Evolutionary conservation across 208 protist genomes (phyloP).

Genomic region (Lotmaria passim): DNA sequence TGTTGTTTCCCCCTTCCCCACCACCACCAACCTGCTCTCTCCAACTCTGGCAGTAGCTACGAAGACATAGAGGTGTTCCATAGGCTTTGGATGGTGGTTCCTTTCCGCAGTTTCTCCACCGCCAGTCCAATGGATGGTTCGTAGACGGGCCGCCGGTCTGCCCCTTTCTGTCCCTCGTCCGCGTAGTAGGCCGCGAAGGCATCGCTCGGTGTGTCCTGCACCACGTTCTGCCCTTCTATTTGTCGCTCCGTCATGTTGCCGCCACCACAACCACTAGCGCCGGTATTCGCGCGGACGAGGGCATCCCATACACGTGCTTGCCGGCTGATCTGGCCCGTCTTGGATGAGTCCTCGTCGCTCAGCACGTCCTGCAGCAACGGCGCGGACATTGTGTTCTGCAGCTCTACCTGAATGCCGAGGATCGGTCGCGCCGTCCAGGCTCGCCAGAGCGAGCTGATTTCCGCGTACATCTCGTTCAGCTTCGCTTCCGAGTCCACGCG

Average conservation of each 20-base stretch:
- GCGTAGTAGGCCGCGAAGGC: slow-evolving; percentile 94
- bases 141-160: slow-evolving; percentile 82
- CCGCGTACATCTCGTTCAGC: slow-evolving; percentile 78
- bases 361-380: slow-evolving; percentile 9
- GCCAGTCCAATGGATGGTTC: slow-evolving; percentile 86
- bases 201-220: slow-evolving; percentile 78
- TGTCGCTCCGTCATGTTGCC: not conserved
- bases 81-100: slow-evolving; percentile 76
- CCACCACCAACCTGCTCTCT: too few species aligned
- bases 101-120: slow-evolving; percentile 90
- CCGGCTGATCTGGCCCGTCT: not conserved
- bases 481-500: slow-evolving; percentile 75
- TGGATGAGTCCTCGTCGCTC: not conserved
- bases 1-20: too few species aligned
- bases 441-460: slow-evolving; percentile 83
- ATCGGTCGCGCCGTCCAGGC: slow-evolving; percentile 79
- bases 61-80: slow-evolving; percentile 61
- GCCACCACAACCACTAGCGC: not conserved
- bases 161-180: slow-evolving; percentile 79
- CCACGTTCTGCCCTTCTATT: slow-evolving; percentile 75
- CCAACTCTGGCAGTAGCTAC: too few species aligned
- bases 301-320: slow-evolving; percentile 13
- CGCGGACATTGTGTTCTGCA: slow-evolving; percentile 19
- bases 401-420: slow-evolving; percentile 75
- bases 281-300: not conserved